Evolutionary conservation across 192 early-diverging fungal species (phyloP).

Genomic region (Dimargaris cristalligena): DNA sequence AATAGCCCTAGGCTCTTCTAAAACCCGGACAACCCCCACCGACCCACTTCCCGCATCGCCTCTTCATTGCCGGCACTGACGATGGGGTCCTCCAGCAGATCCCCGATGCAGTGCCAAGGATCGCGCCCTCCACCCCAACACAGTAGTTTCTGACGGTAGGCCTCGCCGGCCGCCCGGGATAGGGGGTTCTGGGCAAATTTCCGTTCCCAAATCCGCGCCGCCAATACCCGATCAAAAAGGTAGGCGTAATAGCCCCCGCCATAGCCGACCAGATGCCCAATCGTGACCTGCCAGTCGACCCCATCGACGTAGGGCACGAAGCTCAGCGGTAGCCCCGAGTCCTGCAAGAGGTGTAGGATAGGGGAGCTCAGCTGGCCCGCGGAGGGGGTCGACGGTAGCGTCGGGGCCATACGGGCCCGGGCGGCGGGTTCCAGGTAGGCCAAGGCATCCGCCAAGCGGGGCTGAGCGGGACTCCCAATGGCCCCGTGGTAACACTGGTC

Average conservation of each 20-base stretch:
- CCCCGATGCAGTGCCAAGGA: slow-evolving; percentile 65
- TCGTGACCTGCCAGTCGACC: slow-evolving; percentile 80
- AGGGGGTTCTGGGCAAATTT: slow-evolving; percentile 49
- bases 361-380: slow-evolving; percentile 23
- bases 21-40: slow-evolving; percentile 37
- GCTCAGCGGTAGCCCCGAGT: slow-evolving; percentile 21
- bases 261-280: slow-evolving; percentile 81
- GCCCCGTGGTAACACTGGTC: slow-evolving; percentile 81
- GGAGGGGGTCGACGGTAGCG: not conserved
- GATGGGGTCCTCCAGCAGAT: slow-evolving; percentile 38
- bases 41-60: slow-evolving; percentile 56
- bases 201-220: slow-evolving; percentile 52
- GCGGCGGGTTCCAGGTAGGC: not conserved
- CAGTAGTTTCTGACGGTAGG: slow-evolving; percentile 54
- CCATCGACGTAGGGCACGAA: slow-evolving; percentile 50
- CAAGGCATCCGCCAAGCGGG: slow-evolving; percentile 24
- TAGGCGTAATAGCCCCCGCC: slow-evolving; percentile 93
- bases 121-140: slow-evolving; percentile 88
- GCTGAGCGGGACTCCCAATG: slow-evolving; percentile 20
- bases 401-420: not conserved
- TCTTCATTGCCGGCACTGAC: slow-evolving; percentile 37
- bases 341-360: slow-evolving; percentile 42
- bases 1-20: too few species aligned
- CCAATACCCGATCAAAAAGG: slow-evolving; percentile 71
- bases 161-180: slow-evolving; percentile 42